Evolutionary conservation across 495 filamentous ascomycete species (phyloP), one percentile per base, ranked within the genome.

Genomic region (Thermochaetoides thermophila): DNA sequence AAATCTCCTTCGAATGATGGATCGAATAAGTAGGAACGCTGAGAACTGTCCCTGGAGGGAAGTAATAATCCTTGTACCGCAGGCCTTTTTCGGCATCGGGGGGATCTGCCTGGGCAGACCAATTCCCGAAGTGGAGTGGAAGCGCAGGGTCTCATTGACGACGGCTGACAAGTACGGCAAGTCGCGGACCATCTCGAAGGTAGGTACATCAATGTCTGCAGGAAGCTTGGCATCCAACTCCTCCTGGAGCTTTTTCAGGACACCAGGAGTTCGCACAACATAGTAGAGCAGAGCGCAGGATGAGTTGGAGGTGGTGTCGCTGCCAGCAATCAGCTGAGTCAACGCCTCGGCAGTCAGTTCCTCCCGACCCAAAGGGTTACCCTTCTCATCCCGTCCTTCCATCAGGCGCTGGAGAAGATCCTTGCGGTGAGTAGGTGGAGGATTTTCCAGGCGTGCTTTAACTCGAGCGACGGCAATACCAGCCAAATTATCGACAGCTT

Each of bases 261-360:
- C 81, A 14, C 75, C 71, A 0, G 81, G 76, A 5, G 79, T 84
- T 29, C 64, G 61, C 23, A 77, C 56, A 17, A 65, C 73, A 65
- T 82, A 77, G 63, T 74, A 92, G 11, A 94, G 67, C 27, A 91
- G 70, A 2, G 85, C 84, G 52, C 85, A 94, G 29, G 76, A 75
- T 3, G 84, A 84, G 60, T 94, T 94, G 39, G 74, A 80, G 2
- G 84, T 94, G 0, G 85, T 94, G 52, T 92, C 85, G 28, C 74
- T 81, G 17, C 85, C 85, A 3, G 85, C 85, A 45, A 94, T 94
- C 24, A 94, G 63, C 55, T 92, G 85, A 1, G 84, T 92, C 14
- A 91, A 59, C 0, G 85, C 84, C 53, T 94, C 85, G 15, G 82
- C 84, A 3, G 83, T 87, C 25, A 92, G 64, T 52, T 94, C 85